phyloP scores from a whole-genome alignment of 441 rosid species.

The Corymbia citriodora region DNA sequence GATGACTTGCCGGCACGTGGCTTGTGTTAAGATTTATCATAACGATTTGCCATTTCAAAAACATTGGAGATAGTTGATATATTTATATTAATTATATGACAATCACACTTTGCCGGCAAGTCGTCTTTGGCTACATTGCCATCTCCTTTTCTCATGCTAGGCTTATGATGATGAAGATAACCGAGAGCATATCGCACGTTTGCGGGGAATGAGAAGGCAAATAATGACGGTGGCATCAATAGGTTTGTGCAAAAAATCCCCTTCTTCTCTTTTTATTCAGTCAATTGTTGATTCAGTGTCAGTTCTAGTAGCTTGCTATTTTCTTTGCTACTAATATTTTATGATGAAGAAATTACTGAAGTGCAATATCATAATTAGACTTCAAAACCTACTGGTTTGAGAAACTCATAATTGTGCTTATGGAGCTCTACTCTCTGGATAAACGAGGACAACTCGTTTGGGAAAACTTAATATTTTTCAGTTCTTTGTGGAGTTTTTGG shows the following conservation, averaged over 20 bases:
- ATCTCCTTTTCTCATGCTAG: constrained; percentile 64
- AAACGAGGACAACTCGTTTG: background rate
- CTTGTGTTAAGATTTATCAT: background rate
- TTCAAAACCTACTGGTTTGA: background rate
- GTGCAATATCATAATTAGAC: background rate
- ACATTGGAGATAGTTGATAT: background rate
- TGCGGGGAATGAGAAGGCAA: background rate
- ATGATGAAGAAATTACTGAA: background rate
- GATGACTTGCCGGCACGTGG: constrained; percentile 76
- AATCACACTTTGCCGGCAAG: constrained; percentile 38
- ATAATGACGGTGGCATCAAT: background rate
- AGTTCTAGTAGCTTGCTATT: background rate
- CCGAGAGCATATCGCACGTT: background rate
- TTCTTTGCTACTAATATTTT: background rate
- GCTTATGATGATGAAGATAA: constrained; percentile 31
- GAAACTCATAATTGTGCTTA: background rate
- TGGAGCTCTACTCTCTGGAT: background rate
- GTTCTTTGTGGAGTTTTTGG: background rate
- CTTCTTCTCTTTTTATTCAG: background rate
- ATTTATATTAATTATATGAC: background rate
- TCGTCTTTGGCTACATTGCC: constrained; percentile 53
- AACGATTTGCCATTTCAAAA: background rate
- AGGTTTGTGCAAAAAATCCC: background rate
- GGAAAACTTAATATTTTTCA: background rate
- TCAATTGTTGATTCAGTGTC: background rate